Evolutionary conservation across 1,284 basidiomycete genomes (phyloP).

Genomic region (Puccinia polysora): DNA sequence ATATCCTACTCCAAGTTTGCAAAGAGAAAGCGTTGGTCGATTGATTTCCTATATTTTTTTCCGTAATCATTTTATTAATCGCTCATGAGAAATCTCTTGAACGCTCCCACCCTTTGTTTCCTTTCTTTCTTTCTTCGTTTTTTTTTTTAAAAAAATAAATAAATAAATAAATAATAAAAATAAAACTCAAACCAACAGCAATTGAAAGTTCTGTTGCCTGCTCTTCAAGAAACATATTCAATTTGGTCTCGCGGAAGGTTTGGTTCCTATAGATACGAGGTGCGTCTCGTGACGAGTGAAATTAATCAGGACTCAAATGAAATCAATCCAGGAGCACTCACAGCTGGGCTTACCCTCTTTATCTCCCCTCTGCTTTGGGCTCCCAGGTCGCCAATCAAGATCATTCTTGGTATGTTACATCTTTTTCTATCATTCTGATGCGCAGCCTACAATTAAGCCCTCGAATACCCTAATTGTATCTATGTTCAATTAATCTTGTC

Average conservation of each 20-base stretch:
- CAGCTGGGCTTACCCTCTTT: background rate
- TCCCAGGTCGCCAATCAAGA: slow-evolving; percentile 40
- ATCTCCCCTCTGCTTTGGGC: background rate
- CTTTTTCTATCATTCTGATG: background rate
- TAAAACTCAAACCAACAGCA: slow-evolving; percentile 47
- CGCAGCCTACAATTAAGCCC: background rate
- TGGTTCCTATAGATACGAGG: slow-evolving; percentile 59
- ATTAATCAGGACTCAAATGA: too few relatives aligned
- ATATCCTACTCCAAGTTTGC: slow-evolving; percentile 44
- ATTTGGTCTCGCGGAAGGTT: slow-evolving; percentile 58
- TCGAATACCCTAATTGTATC: background rate
- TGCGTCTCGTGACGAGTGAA: slow-evolving; percentile 44
- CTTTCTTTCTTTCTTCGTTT: slow-evolving; percentile 47
- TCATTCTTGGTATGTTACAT: slow-evolving; percentile 35
- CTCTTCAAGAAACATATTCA: slow-evolving; percentile 54
- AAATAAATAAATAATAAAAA: slow-evolving; percentile 52
- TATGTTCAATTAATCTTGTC: background rate
- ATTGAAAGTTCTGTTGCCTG: slow-evolving; percentile 51
- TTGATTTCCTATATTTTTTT: too few relatives aligned
- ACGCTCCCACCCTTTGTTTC: background rate
- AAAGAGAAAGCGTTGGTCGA: slow-evolving; percentile 24
- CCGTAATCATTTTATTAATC: background rate
- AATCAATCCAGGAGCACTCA: background rate
- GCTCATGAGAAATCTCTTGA: too few relatives aligned
- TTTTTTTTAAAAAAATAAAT: slow-evolving; percentile 56